Base-by-base conservation (phyloP, 2,329 filamentous ascomycete species). In the Cladophialophora bantiana region DNA sequence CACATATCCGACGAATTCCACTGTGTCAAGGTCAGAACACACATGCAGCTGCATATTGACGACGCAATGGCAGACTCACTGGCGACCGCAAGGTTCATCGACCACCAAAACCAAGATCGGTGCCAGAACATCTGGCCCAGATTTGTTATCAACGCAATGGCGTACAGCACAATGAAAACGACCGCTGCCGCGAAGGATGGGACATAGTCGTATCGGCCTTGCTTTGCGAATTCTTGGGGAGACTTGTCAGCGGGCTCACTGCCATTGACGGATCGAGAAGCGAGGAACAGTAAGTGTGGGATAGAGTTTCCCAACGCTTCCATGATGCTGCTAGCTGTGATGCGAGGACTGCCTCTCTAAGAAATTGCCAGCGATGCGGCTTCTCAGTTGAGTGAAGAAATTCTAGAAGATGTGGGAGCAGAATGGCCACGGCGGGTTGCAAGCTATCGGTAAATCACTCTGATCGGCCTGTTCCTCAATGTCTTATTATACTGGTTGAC, bases 61-160 rank as follows among this genome's bases (percentile, higher is more conserved):
- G 35, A 10, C 50, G 9, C 2, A 40, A 42, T 15, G 58, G 20
- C 36, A 58, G 48, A 64, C 65, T 68, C 56, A 68, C 82, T 83
- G 1, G 68, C 32, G 2, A 74, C 70, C 5, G 78, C 82, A 74
- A 83, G 79, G 38, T 82, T 76, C 26, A 84, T 78, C 6, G 82
- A 78, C 81, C 80, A 83, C 62, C 74, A 79, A 67, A 81, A 81
- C 20, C 69, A 70, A 62, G 81, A 79, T 31, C 73, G 75, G 68
- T 78, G 76, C 20, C 72, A 64, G 56, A 77, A 68, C 3, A 77
- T 76, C 68, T 79, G 77, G 15, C 73, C 70, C 50, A 74, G 34
- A n/a, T 74, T 73, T 12, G 72, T 72, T 20, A 74, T 54, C 18
- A 61, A 38, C 5, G 62, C 65, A 12, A 66, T 12, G 15, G 75